Percentiles rank a stretch among this genome's conserved stretches.
phyloP scores from a whole-genome alignment of 2,329 filamentous ascomycete genomes.

The Aspergillus viridinutans region DNA sequence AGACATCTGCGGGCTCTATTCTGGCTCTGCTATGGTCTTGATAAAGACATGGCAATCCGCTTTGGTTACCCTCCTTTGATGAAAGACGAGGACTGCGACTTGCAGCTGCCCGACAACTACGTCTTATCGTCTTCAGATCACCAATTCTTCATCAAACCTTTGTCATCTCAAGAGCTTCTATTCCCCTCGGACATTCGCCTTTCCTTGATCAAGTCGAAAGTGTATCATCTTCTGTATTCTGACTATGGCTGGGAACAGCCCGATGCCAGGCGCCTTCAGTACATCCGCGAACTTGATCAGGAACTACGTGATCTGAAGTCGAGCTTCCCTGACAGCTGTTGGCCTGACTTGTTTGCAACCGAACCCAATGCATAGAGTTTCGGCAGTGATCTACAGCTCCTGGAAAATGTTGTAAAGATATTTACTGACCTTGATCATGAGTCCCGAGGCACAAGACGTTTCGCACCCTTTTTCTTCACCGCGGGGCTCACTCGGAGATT shows the following conservation, averaged over 20 bases:
- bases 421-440: slow-evolving; percentile 11
- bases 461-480: slow-evolving; percentile 20
- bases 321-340: slow-evolving; percentile 14
- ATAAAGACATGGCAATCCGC: slow-evolving; percentile 22
- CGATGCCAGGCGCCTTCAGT: slow-evolving; percentile 17
- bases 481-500: slow-evolving; percentile 15
- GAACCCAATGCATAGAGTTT: slow-evolving; percentile 12
- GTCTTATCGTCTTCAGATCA: slow-evolving; percentile 13
- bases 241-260: slow-evolving; percentile 8
- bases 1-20: slow-evolving; percentile 21
- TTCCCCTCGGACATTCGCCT: slow-evolving; percentile 24
- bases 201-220: slow-evolving; percentile 20
- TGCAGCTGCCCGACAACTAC: slow-evolving; percentile 19
- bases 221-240: slow-evolving; percentile 19
- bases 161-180: slow-evolving; percentile 18
- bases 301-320: slow-evolving; percentile 17
- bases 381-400: slow-evolving; percentile 13
- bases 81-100: slow-evolving; percentile 20
- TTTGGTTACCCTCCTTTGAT: slow-evolving; percentile 17
- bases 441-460: slow-evolving; percentile 8
- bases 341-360: slow-evolving; percentile 17
- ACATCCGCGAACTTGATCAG: slow-evolving; percentile 21
- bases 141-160: slow-evolving; percentile 18
- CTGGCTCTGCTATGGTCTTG: slow-evolving; percentile 21
- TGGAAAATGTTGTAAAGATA: slow-evolving; percentile 12